Evolutionary conservation across 768 basidiomycete genomes (phyloP).

Genomic region (Russula lepida): DNA sequence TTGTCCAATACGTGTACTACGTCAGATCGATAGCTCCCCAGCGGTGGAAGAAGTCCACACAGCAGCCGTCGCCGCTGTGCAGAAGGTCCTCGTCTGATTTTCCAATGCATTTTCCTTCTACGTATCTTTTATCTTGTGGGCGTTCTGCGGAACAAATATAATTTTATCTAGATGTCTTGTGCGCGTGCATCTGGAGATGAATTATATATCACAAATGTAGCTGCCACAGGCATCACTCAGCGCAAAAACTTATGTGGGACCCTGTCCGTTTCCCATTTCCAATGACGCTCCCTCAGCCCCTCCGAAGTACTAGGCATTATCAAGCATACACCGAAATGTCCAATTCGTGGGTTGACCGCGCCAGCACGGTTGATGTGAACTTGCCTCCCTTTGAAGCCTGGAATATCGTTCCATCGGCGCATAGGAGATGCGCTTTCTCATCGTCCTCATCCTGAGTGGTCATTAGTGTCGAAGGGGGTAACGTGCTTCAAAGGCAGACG

Average conservation of each 20-base stretch:
- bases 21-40: slow-evolving; percentile 63
- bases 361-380: slow-evolving; percentile 41
- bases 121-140: background rate
- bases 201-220: too few relatives aligned
- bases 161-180: background rate
- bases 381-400: slow-evolving; percentile 53
- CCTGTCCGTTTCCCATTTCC: too few relatives aligned
- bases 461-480: background rate
- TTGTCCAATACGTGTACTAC: background rate
- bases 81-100: slow-evolving; percentile 33
- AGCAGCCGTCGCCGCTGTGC: slow-evolving; percentile 47
- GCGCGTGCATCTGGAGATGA: background rate
- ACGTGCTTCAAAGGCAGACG: slow-evolving; percentile 23
- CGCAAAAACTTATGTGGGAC: too few relatives aligned
- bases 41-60: slow-evolving; percentile 65
- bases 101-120: background rate
- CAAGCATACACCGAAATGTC: slow-evolving; percentile 44
- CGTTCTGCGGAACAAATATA: background rate
- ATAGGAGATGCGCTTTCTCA: slow-evolving; percentile 58
- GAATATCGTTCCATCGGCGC: slow-evolving; percentile 70
- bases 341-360: slow-evolving; percentile 27
- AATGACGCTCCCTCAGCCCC: too few relatives aligned
- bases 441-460: slow-evolving; percentile 48
- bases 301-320: slow-evolving; percentile 16
- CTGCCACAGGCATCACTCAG: too few relatives aligned